Percentiles rank a stretch among this genome's conserved stretches.
Evolutionary conservation across 176 grass and related monocot genomes (phyloP).

Genomic region (Pontederia paniculata): DNA sequence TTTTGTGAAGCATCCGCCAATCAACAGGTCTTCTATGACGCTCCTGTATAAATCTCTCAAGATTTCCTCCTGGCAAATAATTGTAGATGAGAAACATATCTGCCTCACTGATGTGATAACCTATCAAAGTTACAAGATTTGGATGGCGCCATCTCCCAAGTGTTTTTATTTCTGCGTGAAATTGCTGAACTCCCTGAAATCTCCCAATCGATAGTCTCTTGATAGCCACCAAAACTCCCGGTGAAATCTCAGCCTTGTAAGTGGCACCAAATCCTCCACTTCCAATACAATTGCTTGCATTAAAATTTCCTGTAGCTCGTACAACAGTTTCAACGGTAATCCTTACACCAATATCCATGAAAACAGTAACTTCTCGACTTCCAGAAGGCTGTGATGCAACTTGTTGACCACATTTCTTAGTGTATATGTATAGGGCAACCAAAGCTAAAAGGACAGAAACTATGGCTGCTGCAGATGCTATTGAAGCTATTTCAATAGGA

Average conservation of each 20-base stretch:
- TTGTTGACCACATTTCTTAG: conserved; percentile 58
- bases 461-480: conserved; percentile 84
- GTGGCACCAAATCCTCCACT: conserved; percentile 93
- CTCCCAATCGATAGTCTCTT: conserved; percentile 86
- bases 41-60: conserved; percentile 91
- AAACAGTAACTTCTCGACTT: conserved; percentile 63
- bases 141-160: conserved; percentile 67
- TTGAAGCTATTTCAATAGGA: conserved; percentile 92
- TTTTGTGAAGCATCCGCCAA: conserved; percentile 98
- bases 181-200: conserved; percentile 85
- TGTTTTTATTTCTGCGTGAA: conserved; percentile 88
- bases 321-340: conserved; percentile 82
- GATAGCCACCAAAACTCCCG: conserved; percentile 79
- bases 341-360: conserved; percentile 71
- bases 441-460: conserved; percentile 82
- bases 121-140: conserved; percentile 87
- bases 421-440: conserved; percentile 73
- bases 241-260: conserved; percentile 92
- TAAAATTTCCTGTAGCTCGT: conserved; percentile 62
- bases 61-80: conserved; percentile 82
- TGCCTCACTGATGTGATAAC: conserved; percentile 60
- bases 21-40: conserved; percentile 60
- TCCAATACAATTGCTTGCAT: conserved; percentile 90
- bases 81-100: conserved; percentile 99
- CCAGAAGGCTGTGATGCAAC: conserved; percentile 35